Base-by-base conservation (phyloP, 2,329 filamentous ascomycete genomes). In the Ascochyta pisi region DNA sequence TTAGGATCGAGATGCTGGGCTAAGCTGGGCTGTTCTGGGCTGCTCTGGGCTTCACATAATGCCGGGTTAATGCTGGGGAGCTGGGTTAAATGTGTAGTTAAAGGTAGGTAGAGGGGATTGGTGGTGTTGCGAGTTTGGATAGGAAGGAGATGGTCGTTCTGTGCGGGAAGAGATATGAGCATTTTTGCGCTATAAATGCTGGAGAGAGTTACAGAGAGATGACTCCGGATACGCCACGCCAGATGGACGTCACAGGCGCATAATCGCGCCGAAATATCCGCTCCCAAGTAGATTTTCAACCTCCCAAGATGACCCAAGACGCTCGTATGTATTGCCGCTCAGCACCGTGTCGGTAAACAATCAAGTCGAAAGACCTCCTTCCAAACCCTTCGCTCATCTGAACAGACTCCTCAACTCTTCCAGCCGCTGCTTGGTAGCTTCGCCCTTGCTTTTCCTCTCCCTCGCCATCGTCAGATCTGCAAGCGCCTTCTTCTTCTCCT, bases 401-500 rank as follows among this genome's bases (percentile, higher is more conserved):
- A 89, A 89, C 42, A 89, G 75, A 66, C 79, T 82, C 69, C 82
- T 79, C 65, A 89, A 76, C 67, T 88, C 84, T 67, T 85, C 81
- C 71, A 89, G 77, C 51, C 81, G 85, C 78, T 88, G 83, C 77
- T 86, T 86, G 6, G 87, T 86, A 40, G 84, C 81, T 71, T 91
- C 86, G 5, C 78, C 77, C 73, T 85, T 86, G 53, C 82, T 82
- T 73, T 78, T 56, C 78, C 79, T 88, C 76, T 77, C 76, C n/a
- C 67, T 47, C 8, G 62, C 58, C 68, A 77, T 73, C 0, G 90
- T 94, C 63, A 98, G 81, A 70, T 90, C 92, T 0, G 95, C 95
- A 47, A 99, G 79, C 74, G 92, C 89, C 78, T 89, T 91, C 83
- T 99, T 99, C 84, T 95, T 96, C 55, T 90, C 86, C 75, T 97